These are phyloP conservation scores for Rutidosis leptorrhynchoides DNA, from an alignment of 129 eudicot species.

Conservation along the genomic window DNA sequence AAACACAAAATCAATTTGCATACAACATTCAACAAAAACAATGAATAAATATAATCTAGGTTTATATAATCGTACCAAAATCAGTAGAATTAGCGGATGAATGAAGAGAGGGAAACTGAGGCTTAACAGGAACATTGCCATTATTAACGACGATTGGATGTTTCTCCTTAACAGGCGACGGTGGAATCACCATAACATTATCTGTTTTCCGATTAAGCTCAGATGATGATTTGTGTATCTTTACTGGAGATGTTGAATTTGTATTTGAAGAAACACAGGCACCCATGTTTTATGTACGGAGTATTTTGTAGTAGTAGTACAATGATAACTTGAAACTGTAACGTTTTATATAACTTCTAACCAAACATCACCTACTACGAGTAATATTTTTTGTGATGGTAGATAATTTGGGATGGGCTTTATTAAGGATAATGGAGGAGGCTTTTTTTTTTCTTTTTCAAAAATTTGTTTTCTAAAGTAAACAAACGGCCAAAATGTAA, in stretches of 20 bases:
- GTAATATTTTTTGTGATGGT: background rate
- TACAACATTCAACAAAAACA: background rate
- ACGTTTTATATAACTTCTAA: constrained; percentile 8
- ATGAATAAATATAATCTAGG: background rate
- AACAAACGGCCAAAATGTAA: background rate
- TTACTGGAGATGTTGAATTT: constrained; percentile 14
- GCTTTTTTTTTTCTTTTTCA: background rate
- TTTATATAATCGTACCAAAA: constrained; percentile 18
- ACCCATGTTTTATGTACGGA: constrained; percentile 25
- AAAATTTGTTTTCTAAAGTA: background rate
- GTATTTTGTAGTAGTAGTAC: background rate
- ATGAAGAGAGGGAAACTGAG: constrained; percentile 32
- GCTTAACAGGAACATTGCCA: constrained; percentile 34
- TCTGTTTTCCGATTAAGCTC: constrained; percentile 15
- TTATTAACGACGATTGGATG: constrained; percentile 17
- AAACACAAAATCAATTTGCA: background rate
- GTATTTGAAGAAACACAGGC: constrained; percentile 31
- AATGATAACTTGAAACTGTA: constrained; percentile 3
- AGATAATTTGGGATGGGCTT: background rate
- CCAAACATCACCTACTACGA: constrained; percentile 27
- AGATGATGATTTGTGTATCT: constrained; percentile 5
- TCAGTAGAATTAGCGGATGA: constrained; percentile 17
- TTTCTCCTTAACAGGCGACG: constrained; percentile 24
- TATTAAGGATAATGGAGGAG: background rate
- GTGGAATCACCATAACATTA: background rate